Conservation (phyloP, 176 grass and related monocot species). For the Cenchrus purpureus region DNA sequence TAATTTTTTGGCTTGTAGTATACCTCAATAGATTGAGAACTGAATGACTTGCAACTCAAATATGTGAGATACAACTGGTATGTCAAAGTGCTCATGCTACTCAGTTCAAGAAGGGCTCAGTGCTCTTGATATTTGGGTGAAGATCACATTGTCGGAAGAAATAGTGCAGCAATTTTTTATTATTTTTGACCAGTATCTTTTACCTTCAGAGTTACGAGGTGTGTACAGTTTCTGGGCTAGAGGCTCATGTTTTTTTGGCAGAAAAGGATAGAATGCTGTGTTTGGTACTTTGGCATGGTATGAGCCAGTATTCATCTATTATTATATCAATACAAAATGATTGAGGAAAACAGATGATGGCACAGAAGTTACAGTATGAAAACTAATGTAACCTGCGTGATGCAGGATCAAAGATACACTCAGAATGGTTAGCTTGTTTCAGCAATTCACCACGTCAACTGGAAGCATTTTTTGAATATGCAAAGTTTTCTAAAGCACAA, state of each 20-base stretch:
- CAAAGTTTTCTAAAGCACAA: too few relatives aligned
- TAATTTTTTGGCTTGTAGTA: conserved; percentile 20
- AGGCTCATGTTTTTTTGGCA: conserved; percentile 14
- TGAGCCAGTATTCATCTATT: not conserved
- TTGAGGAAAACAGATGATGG: not conserved
- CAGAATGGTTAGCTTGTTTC: too few relatives aligned
- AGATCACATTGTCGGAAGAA: conserved; percentile 1
- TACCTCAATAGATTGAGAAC: not conserved
- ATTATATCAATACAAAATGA: not conserved
- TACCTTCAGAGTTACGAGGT: not conserved
- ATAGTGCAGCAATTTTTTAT: not conserved
- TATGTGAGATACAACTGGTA: conserved; percentile 14
- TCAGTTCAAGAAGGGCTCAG: not conserved
- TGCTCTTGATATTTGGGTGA: not conserved
- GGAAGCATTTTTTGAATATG: too few relatives aligned
- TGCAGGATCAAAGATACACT: too few relatives aligned
- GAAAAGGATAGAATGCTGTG: conserved; percentile 1
- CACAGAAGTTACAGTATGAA: not conserved
- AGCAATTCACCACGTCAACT: too few relatives aligned
- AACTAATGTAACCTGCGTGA: not conserved
- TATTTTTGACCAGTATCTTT: conserved; percentile 16
- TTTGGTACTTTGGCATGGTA: not conserved
- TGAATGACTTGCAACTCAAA: conserved; percentile 9
- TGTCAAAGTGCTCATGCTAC: conserved; percentile 5
- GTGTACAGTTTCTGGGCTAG: conserved; percentile 26